Conservation (phyloP, 139 green algal species). For the Nannochloris sp. region DNA sequence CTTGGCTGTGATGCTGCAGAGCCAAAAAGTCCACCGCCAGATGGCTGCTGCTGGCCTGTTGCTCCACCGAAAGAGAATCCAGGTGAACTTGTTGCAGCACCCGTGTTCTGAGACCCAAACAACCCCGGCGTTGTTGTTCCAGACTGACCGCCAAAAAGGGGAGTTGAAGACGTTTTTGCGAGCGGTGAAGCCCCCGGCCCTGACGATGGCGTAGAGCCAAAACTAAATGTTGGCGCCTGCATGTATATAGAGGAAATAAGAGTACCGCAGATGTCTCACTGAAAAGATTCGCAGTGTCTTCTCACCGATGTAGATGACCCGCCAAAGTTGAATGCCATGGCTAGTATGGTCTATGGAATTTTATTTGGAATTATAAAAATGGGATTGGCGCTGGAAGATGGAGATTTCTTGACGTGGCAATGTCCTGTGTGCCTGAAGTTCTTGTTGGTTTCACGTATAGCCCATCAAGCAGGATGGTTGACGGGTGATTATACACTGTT, state of each 20-base stretch:
- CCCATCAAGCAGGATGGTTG: too few species aligned
- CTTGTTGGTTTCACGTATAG: too few species aligned
- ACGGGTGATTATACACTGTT: too few species aligned
- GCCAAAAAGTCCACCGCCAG: background rate
- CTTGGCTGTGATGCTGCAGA: slow-evolving; percentile 5
- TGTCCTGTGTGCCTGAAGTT: too few species aligned
- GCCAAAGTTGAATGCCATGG: slow-evolving; percentile 19
- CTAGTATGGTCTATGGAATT: background rate
- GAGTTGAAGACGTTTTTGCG: slow-evolving; percentile 22
- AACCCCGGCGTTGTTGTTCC: background rate
- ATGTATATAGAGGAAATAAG: background rate
- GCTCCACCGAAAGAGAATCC: background rate
- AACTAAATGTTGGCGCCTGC: slow-evolving; percentile 17
- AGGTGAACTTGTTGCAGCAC: background rate
- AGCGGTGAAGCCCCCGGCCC: slow-evolving; percentile 9
- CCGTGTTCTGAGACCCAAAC: background rate
- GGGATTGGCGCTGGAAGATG: too few species aligned
- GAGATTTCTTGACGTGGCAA: too few species aligned
- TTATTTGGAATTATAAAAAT: too few species aligned
- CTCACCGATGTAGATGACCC: background rate
- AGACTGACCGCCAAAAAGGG: slow-evolving; percentile 15
- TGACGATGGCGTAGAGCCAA: slow-evolving; percentile 17
- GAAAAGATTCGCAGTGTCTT: background rate
- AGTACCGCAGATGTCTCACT: background rate
- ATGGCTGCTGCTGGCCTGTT: background rate